A percentile compares a stretch with the other conserved stretches of the same genome.
phyloP scores from a whole-genome alignment of 2,329 filamentous ascomycete genomes.

The Immersiporthe knoxdaviesiana region DNA sequence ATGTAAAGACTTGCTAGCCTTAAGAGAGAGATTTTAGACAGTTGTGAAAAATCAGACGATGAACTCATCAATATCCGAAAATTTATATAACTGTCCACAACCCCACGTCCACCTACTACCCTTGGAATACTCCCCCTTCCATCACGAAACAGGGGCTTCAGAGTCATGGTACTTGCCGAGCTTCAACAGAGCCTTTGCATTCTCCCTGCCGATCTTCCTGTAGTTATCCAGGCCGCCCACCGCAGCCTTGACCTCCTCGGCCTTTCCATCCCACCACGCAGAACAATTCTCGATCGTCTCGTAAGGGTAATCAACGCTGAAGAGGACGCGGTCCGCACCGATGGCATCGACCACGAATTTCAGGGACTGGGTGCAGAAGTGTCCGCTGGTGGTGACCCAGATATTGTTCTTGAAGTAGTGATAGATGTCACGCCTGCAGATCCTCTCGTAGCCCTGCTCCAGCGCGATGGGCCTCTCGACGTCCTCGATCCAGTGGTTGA shows the following conservation, averaged over 20 bases:
- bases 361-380: conserved; percentile 58
- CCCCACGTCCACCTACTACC: too few relatives aligned
- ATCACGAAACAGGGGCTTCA: conserved; percentile 18
- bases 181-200: conserved; percentile 48
- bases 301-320: conserved; percentile 57
- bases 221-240: conserved; percentile 36
- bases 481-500: conserved; percentile 60
- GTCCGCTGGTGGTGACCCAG: conserved; percentile 60
- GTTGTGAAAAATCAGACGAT: too few relatives aligned
- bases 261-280: conserved; percentile 45
- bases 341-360: conserved; percentile 54
- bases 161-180: conserved; percentile 35
- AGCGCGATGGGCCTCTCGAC: conserved; percentile 33
- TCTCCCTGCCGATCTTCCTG: conserved; percentile 47
- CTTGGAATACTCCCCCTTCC: too few relatives aligned
- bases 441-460: conserved; percentile 53
- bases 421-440: conserved; percentile 52
- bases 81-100: too few relatives aligned
- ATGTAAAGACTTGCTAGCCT: too few relatives aligned
- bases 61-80: too few relatives aligned
- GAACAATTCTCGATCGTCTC: conserved; percentile 50
- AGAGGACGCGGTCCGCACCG: conserved; percentile 54
- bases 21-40: too few relatives aligned
- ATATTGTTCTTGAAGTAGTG: conserved; percentile 58
- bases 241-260: conserved; percentile 30